Percentiles rank a stretch among this genome's conserved stretches.
Conservation (phyloP, 345 rosid genomes). For the Trapa incisa region DNA sequence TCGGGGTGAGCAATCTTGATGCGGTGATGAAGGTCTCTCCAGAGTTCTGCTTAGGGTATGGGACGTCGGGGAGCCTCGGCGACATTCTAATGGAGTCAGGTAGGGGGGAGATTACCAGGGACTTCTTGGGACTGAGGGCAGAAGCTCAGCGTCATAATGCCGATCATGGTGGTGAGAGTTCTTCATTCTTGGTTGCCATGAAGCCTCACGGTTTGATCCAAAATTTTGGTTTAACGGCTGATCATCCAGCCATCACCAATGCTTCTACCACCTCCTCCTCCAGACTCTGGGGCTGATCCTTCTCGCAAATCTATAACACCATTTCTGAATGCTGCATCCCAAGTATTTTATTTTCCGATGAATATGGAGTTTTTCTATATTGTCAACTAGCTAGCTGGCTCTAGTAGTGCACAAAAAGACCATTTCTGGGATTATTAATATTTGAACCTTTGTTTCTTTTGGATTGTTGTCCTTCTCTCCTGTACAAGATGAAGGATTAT, state of each 20-base stretch:
- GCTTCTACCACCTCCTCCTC: not conserved
- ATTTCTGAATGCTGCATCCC: not conserved
- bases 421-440: not conserved
- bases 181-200: not conserved
- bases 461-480: not conserved
- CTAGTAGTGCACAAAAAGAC: not conserved
- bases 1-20: not conserved
- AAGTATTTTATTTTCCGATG: not conserved
- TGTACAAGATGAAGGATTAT: not conserved
- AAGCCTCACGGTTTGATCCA: not conserved
- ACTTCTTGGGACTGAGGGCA: conserved; percentile 12
- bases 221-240: not conserved
- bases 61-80: not conserved
- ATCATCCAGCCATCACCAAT: not conserved
- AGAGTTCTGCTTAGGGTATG: not conserved
- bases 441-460: not conserved
- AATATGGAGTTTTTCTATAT: not conserved
- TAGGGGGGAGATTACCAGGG: conserved; percentile 10
- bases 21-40: not conserved
- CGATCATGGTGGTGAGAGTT: not conserved
- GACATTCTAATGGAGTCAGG: not conserved
- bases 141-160: not conserved
- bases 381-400: not conserved
- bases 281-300: not conserved
- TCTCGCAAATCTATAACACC: not conserved